Base-by-base conservation (phyloP, 2,329 filamentous ascomycete genomes). In the Didymellaceae sp. region DNA sequence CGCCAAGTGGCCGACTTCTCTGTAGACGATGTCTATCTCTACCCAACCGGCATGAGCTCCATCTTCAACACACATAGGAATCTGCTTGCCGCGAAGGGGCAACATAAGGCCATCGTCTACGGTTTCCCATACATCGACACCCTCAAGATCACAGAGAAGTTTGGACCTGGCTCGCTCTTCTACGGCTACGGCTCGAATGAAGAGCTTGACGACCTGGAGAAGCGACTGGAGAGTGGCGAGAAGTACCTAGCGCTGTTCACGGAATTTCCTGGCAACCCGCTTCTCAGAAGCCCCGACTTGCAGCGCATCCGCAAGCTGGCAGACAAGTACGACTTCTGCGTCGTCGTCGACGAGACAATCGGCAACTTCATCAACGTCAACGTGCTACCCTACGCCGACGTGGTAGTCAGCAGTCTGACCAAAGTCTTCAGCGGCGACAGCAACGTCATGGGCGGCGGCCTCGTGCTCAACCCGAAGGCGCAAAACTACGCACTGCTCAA, bases 121-220 rank as follows among this genome's bases (percentile, higher is more conserved):
- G 94, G 94, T n/a, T 99, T 99, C 63, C 91, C 94, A 0, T 99
- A 99, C 63, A 90, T 97, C 43, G 94, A 99, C 73, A 97, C 94
- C 0, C 81, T 97, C 45, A 99, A 99, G 72, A 90, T 97, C 40
- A 78, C 97, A 5, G 81, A 97, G 70, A 99, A 97, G 72, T 97
- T 95, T 72, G 94, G 93, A 0, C 89, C 91, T 0, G 93, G 93
- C 1, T 92, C 88, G 52, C 72, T 88, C 2, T 97, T 97, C 70
- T 97, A 96, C 72, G 93, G 93, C 3, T 83, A 88, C 63, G 90
- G 88, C 1, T 89, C 88, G 2, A 77, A 84, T 2, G 82, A 83
- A 38, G 92, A 97, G 51, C 77, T 99, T 0, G 89, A 97, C 66
- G 87, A 96, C 52, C 80, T 99, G 0, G 91, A 97, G 73, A 70